Base-by-base conservation (phyloP, 495 filamentous ascomycete genomes). In the Aspergillus nanangensis region DNA sequence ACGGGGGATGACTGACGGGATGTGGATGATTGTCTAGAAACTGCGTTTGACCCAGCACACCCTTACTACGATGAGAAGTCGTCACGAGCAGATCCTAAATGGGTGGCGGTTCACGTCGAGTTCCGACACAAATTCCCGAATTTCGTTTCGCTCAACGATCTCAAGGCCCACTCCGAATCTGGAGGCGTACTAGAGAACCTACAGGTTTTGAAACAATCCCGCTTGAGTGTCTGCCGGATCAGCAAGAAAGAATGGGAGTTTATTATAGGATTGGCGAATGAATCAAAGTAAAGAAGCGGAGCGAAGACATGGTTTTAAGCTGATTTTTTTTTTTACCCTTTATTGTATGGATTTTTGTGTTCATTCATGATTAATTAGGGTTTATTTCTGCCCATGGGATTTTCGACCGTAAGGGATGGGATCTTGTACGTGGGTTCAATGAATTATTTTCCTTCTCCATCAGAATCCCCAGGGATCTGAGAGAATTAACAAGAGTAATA, bases 81-180 rank as follows among this genome's bases (percentile, higher is more conserved):
- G 29, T 76, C 66, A 4, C 81, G 76, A n/a, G 79, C 84, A n/a
- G 78, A 84, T 32, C 89, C 89, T 7, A 91, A 84, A 57, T 98
- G 93, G 93, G 84, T 79, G 29, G 77, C 88, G 31, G 93, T 97
- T 17, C 83, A 92, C 43, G 93, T 98, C 36, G 75, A 82, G 56
- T 96, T 95, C 62, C 77, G 82, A 41, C 78, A 77, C 57, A 96
- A 94, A 65, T 84, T 97, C 49, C 59, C 64, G n/a, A 71, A 77
- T n/a, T 74, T 81, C 3, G 74, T 96, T 40, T 79, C 77, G 8
- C 70, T 96, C 45, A 77, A 78, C 47, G 84, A 90, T 55, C 75
- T 98, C 33, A 85, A 89, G 56, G 74, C 71, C 29, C 77, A 76
- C 44, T 63, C 65, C 21, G 60, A 76, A 34, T 58, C 76, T 3